Evolutionary conservation across 495 filamentous ascomycete genomes (phyloP), one percentile per base, ranked within the genome.

Genomic region (Trypethelium eluteriae): DNA sequence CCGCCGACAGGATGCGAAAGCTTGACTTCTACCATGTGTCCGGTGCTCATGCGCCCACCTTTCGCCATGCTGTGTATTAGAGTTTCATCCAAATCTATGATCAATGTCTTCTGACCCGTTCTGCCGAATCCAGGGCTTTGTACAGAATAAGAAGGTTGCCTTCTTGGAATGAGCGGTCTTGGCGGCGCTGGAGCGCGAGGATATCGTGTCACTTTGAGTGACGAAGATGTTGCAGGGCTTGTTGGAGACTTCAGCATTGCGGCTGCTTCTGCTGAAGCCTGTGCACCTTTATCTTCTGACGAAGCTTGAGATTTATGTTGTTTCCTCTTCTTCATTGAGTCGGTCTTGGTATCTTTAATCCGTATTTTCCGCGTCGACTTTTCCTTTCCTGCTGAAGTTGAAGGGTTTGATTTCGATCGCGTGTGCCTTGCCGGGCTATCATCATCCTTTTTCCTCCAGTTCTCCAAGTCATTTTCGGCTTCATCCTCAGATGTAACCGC

Each of bases 21-120:
- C 72, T 93, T 94, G 70, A 98, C 94, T 79, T 98, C 94, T 39
- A 98, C 93, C 94, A 98, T 98, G 77, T 98, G 95, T 34, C 94
- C 94, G 36, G 90, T 93, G 70, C 88, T 90, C 92, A 96, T 97
- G 49, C 92, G 85, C 44, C 93, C 93, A 38, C 94, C 94, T 75
- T 96, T 97, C 57, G 93, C 91, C 78, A 97, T 88, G 74, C 92
- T 96, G 79, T 98, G 94, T 72, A 98, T 98, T 63, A 98, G 79
- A 0, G 94, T 98, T 74, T 98, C 94, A 75, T 98, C 94, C 16
- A 98, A 84, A 74, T 98, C 94, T 38, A 98, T 82, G 70, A 98
- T 93, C 66, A 98, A 76, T 2, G 94, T 98, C 78, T 98, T 98
- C 74, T 93, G 88, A 70, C 80, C 75, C 74, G 76, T 65, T 75